Conservation (phyloP, 2,329 filamentous ascomycete genomes). For the Pseudogymnoascus sp. region DNA sequence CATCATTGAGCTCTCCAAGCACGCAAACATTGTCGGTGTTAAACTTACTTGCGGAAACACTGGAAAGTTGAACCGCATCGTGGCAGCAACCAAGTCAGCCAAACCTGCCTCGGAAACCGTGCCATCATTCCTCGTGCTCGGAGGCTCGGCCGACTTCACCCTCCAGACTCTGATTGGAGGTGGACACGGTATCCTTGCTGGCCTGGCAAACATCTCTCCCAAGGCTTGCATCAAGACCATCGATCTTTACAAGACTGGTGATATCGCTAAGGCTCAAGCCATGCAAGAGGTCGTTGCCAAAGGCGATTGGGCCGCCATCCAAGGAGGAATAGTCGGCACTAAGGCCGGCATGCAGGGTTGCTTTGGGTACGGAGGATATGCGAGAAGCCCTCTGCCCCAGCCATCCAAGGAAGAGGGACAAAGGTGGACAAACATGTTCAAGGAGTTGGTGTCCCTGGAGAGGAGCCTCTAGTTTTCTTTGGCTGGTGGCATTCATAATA, state of each 20-base stretch:
- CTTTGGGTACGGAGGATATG: slow-evolving; percentile 54
- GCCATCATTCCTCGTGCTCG: slow-evolving; percentile 59
- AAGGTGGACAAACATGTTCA: slow-evolving; percentile 49
- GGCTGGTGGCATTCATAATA: neutral
- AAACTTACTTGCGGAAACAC: slow-evolving; percentile 89
- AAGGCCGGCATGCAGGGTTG: slow-evolving; percentile 57
- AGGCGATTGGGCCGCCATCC: slow-evolving; percentile 63
- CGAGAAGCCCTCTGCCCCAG: slow-evolving; percentile 42
- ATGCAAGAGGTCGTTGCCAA: slow-evolving; percentile 57
- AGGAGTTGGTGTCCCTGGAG: slow-evolving; percentile 44
- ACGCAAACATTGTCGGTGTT: slow-evolving; percentile 79
- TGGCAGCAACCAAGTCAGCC: slow-evolving; percentile 48
- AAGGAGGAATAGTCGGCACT: slow-evolving; percentile 61
- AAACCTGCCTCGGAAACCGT: slow-evolving; percentile 45
- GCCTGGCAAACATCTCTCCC: slow-evolving; percentile 63
- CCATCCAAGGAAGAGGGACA: slow-evolving; percentile 42
- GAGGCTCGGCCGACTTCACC: slow-evolving; percentile 67
- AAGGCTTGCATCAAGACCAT: slow-evolving; percentile 55
- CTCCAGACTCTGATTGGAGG: slow-evolving; percentile 63
- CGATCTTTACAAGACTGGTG: slow-evolving; percentile 52
- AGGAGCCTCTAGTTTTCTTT: slow-evolving; percentile 34
- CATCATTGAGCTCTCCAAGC: slow-evolving; percentile 68
- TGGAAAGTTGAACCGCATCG: slow-evolving; percentile 50
- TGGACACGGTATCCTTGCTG: slow-evolving; percentile 64
- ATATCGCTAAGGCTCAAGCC: slow-evolving; percentile 50